A percentile compares a stretch with the other conserved stretches of the same genome.
Evolutionary conservation across 768 basidiomycete genomes (phyloP).

Genomic region (Hericium alpestre): DNA sequence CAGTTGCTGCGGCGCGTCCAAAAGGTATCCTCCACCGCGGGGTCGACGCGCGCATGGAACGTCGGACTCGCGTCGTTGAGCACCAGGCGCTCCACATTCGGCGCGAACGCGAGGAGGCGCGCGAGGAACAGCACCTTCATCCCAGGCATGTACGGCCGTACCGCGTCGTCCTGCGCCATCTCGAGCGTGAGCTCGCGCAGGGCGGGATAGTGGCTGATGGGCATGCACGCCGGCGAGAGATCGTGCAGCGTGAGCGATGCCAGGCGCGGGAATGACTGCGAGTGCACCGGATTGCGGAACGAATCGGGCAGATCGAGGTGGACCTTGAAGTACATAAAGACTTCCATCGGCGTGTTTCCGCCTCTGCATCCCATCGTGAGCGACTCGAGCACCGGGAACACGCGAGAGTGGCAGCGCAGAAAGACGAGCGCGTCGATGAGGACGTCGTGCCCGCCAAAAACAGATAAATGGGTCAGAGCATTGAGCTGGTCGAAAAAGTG

Average conservation of each 20-base stretch:
- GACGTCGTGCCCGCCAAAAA: slow-evolving; percentile 1
- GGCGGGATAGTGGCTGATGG: slow-evolving; percentile 3
- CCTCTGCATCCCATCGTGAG: slow-evolving; percentile 1
- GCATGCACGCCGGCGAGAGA: slow-evolving; percentile 4
- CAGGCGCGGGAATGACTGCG: slow-evolving; percentile 5
- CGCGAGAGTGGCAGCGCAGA: neutral
- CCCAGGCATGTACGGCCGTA: neutral
- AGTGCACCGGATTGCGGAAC: slow-evolving; percentile 1
- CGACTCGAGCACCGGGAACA: slow-evolving; percentile 2
- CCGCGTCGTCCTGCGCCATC: neutral
- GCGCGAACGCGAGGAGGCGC: slow-evolving; percentile 7
- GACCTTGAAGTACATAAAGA: slow-evolving; percentile 1
- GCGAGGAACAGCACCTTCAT: slow-evolving; percentile 4
- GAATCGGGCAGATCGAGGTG: neutral
- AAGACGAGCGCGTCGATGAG: slow-evolving; percentile 1
- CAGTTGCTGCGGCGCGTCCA: slow-evolving; percentile 5
- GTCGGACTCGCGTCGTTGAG: slow-evolving; percentile 4
- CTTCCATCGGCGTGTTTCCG: neutral
- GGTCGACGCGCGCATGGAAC: slow-evolving; percentile 3
- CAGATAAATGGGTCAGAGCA: neutral
- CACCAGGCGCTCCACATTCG: slow-evolving; percentile 4
- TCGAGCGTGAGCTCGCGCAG: slow-evolving; percentile 9
- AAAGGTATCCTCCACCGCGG: neutral
- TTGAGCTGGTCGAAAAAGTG: neutral
- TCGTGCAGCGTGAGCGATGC: slow-evolving; percentile 4